Evolutionary conservation across 1,284 basidiomycete genomes (phyloP).

Genomic region (Austroboletus rostrupii): DNA sequence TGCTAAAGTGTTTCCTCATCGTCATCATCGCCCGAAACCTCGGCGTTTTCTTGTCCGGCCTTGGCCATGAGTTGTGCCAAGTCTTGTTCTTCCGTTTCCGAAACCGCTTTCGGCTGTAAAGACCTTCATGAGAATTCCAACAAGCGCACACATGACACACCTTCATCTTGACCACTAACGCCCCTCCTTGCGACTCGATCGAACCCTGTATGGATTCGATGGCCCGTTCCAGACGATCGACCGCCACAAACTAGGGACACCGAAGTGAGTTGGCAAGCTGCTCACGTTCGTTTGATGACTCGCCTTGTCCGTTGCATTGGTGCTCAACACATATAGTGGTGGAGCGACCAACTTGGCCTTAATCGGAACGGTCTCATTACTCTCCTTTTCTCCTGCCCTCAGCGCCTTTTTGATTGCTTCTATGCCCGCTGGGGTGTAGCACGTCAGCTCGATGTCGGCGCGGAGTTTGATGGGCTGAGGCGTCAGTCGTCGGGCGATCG

Average conservation of each 20-base stretch:
- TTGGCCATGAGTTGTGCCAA: slow-evolving; percentile 93
- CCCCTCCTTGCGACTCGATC: slow-evolving; percentile 84
- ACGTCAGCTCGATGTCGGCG: slow-evolving; percentile 96
- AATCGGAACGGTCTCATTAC: slow-evolving; percentile 90
- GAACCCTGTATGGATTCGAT: slow-evolving; percentile 86
- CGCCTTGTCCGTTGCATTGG: slow-evolving; percentile 95
- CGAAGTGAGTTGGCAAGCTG: background rate
- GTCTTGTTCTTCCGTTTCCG: slow-evolving; percentile 95
- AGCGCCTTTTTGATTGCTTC: slow-evolving; percentile 95
- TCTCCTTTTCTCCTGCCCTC: slow-evolving; percentile 82
- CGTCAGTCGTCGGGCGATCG: slow-evolving; percentile 92
- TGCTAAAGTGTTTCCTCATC: slow-evolving; percentile 56
- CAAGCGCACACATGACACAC: slow-evolving; percentile 36
- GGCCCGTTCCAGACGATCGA: slow-evolving; percentile 90
- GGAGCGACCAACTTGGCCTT: slow-evolving; percentile 97
- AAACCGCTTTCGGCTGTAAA: slow-evolving; percentile 86
- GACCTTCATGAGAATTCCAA: background rate
- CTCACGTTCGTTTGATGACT: background rate
- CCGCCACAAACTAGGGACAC: slow-evolving; percentile 67
- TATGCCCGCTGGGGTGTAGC: slow-evolving; percentile 96
- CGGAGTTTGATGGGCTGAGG: slow-evolving; percentile 99
- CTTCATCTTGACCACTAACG: slow-evolving; percentile 95
- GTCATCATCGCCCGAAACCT: slow-evolving; percentile 91
- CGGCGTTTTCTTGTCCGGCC: slow-evolving; percentile 86
- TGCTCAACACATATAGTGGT: slow-evolving; percentile 92